Evolutionary conservation across 2,329 filamentous ascomycete genomes (phyloP).

Genomic region (Paracorniculantispora psalliotae): DNA sequence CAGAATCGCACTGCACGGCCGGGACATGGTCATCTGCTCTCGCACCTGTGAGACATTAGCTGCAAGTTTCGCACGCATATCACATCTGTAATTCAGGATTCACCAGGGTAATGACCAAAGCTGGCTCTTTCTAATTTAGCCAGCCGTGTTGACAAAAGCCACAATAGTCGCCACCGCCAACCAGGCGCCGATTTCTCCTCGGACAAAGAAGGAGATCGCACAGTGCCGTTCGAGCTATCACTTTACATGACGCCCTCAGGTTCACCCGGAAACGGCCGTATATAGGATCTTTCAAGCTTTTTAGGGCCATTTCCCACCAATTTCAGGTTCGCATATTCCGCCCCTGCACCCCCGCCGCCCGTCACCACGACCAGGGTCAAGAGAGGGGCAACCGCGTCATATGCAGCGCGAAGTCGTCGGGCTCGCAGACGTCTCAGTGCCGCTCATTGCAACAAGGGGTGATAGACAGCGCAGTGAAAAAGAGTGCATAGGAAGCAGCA

Average conservation of each 20-base stretch:
- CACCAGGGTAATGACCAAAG: not conserved
- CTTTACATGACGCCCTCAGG: too few relatives aligned
- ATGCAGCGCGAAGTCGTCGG: not conserved
- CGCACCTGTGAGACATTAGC: not conserved
- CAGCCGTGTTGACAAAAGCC: too few relatives aligned
- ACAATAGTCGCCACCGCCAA: too few relatives aligned
- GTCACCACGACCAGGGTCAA: not conserved
- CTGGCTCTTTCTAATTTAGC: too few relatives aligned
- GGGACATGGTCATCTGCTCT: not conserved
- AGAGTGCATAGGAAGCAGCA: not conserved
- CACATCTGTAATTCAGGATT: not conserved
- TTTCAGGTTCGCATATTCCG: not conserved
- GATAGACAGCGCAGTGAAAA: too few relatives aligned
- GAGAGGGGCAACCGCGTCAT: not conserved
- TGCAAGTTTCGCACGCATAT: not conserved
- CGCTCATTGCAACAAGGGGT: not conserved
- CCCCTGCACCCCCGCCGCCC: not conserved
- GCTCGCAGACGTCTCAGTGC: not conserved
- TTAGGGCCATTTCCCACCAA: not conserved
- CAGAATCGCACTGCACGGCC: not conserved
- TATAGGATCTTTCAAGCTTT: not conserved
- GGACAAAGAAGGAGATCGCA: too few relatives aligned
- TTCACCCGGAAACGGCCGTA: too few relatives aligned
- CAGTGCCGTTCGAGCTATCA: too few relatives aligned
- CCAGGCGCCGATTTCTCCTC: too few relatives aligned